phyloP scores from a whole-genome alignment of 176 grass and related monocot species.

The Rhynchospora pubera region DNA sequence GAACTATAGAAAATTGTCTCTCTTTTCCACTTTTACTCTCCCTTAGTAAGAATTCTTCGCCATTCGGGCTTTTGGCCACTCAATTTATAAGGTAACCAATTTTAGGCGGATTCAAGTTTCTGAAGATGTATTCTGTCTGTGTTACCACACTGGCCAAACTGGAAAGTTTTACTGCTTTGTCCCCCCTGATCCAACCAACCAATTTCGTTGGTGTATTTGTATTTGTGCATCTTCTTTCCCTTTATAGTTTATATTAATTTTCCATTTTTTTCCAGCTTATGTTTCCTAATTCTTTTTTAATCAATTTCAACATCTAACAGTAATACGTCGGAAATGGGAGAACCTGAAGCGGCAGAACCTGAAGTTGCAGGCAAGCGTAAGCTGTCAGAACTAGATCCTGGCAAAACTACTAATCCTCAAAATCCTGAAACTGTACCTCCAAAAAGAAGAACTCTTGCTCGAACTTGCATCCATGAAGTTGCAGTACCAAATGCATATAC shows the following conservation, averaged over 20 bases:
- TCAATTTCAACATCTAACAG: neutral
- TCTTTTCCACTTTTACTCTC: neutral
- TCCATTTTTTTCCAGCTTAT: neutral
- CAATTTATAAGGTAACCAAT: neutral
- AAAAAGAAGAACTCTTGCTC: slow-evolving; percentile 61
- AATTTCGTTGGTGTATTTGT: neutral
- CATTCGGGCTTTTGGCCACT: neutral
- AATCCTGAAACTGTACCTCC: slow-evolving; percentile 28
- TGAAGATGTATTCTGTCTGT: neutral
- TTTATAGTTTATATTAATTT: neutral
- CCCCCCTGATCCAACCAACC: neutral
- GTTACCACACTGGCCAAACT: neutral
- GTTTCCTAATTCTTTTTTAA: neutral
- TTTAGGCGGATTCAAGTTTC: too few species aligned
- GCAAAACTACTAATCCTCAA: slow-evolving; percentile 3
- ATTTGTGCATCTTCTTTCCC: neutral
- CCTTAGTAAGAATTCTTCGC: neutral
- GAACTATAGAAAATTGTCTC: neutral
- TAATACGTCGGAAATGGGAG: slow-evolving; percentile 11
- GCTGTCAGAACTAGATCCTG: neutral
- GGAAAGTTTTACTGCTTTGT: neutral
- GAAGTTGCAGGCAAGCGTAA: slow-evolving; percentile 7
- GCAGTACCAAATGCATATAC: slow-evolving; percentile 60
- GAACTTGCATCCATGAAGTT: slow-evolving; percentile 85
- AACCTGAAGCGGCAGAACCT: neutral